Conservation (phyloP, 106 monocot genomes). For the Phalaenopsis aphrodite region DNA sequence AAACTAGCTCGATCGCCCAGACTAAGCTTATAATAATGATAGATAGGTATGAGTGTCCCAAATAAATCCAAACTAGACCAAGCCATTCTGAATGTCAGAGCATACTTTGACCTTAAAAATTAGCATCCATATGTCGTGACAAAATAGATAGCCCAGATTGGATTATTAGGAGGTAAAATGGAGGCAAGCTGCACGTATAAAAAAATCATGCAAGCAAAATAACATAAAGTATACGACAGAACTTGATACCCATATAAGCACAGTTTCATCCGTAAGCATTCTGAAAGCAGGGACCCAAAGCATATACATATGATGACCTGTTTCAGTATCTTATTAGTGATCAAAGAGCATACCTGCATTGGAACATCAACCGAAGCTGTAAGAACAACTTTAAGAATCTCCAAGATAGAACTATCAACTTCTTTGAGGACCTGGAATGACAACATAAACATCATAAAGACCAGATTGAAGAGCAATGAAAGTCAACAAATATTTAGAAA, state of each 20-base stretch:
- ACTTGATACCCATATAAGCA: not conserved
- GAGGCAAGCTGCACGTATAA: not conserved
- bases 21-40: no score
- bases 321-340: not conserved
- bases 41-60: no score
- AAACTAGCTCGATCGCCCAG: no score
- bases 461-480: not conserved
- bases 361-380: constrained; percentile 79
- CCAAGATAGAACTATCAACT: constrained; percentile 52
- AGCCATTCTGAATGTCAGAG: not conserved
- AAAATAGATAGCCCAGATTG: not conserved
- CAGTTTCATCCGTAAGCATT: not conserved
- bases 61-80: no score
- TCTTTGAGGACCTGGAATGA: constrained; percentile 72
- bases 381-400: constrained; percentile 66
- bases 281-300: not conserved
- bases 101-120: not conserved
- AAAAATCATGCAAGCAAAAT: not conserved
- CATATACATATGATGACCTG: not conserved
- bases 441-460: constrained; percentile 12
- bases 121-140: not conserved
- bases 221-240: not conserved
- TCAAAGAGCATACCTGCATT: constrained; percentile 44
- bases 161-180: not conserved
- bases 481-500: constrained; percentile 4